Evolutionary conservation across 1,284 basidiomycete species (phyloP).

Genomic region (Leccinum subrobustum): DNA sequence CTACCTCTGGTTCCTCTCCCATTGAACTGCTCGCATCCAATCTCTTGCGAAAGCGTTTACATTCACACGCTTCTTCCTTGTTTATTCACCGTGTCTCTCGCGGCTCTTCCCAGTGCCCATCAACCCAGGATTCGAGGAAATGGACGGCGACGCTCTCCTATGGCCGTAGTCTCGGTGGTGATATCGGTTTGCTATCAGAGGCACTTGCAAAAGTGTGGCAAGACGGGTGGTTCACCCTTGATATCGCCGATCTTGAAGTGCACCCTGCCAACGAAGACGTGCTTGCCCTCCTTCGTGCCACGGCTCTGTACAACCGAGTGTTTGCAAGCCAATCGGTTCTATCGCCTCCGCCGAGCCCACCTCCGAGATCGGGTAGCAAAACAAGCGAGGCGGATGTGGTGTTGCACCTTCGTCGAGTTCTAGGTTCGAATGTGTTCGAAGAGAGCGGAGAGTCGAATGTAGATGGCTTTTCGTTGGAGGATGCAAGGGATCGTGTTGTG

Average conservation of each 20-base stretch:
- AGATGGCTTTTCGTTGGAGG: conserved; percentile 48
- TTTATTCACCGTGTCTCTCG: conserved; percentile 51
- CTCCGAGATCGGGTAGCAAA: conserved; percentile 12
- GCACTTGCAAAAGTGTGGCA: conserved; percentile 55
- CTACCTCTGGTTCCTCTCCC: conserved; percentile 35
- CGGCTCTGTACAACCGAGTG: conserved; percentile 55
- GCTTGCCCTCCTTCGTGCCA: conserved; percentile 50
- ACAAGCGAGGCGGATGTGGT: conserved; percentile 32
- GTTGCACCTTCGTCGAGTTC: conserved; percentile 47
- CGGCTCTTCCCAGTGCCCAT: conserved; percentile 19
- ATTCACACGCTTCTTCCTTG: conserved; percentile 46
- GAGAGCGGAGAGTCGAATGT: conserved; percentile 21
- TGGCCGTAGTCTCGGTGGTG: conserved; percentile 59
- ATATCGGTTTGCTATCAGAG: conserved; percentile 50
- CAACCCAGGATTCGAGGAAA: conserved; percentile 30
- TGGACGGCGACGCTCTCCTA: conserved; percentile 51
- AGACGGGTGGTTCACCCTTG: conserved; percentile 27
- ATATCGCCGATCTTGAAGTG: conserved; percentile 27
- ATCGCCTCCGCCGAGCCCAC: conserved; percentile 59
- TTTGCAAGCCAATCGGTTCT: conserved; percentile 51
- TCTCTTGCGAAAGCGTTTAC: conserved; percentile 50
- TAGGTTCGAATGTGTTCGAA: conserved; percentile 65
- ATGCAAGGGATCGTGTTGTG: conserved; percentile 65
- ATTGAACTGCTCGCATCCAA: conserved; percentile 49
- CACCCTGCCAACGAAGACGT: conserved; percentile 42